Evolutionary conservation across 208 protist genomes (phyloP).

Genomic region (Trypanosoma brucei): DNA sequence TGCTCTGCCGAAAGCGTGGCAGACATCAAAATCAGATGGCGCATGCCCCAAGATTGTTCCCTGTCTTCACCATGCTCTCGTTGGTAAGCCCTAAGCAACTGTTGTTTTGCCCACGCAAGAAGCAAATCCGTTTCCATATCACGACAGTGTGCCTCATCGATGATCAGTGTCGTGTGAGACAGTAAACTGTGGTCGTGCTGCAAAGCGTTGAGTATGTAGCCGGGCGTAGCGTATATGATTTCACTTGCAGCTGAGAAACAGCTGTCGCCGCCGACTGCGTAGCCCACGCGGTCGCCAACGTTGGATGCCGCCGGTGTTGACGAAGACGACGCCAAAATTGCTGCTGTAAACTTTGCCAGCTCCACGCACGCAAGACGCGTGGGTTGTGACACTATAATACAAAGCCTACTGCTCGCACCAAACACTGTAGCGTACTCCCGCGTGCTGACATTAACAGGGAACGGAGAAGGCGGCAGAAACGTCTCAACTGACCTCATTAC

Average conservation of each 20-base stretch:
- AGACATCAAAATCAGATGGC: slow-evolving; percentile 73
- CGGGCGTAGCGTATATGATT: slow-evolving; percentile 73
- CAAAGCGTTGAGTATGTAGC: slow-evolving; percentile 57
- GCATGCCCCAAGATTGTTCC: slow-evolving; percentile 9
- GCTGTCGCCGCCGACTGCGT: slow-evolving; percentile 58
- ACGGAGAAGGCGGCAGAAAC: neutral
- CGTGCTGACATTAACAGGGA: slow-evolving; percentile 17
- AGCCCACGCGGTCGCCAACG: slow-evolving; percentile 63
- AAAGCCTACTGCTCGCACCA: slow-evolving; percentile 37
- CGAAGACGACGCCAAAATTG: slow-evolving; percentile 13
- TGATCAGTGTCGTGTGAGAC: slow-evolving; percentile 57
- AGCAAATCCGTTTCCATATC: slow-evolving; percentile 70
- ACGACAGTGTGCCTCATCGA: slow-evolving; percentile 78
- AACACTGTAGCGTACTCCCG: slow-evolving; percentile 40
- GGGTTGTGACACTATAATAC: slow-evolving; percentile 79
- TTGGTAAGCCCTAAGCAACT: slow-evolving; percentile 1
- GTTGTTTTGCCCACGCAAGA: slow-evolving; percentile 35
- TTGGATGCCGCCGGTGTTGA: slow-evolving; percentile 6
- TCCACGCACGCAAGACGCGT: slow-evolving; percentile 71
- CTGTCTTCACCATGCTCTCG: neutral
- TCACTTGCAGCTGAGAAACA: slow-evolving; percentile 50
- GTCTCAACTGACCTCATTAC: neutral
- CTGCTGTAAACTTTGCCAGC: slow-evolving; percentile 43
- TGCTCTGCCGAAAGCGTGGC: slow-evolving; percentile 48
- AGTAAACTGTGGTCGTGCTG: slow-evolving; percentile 18